phyloP scores from a whole-genome alignment of 192 early-diverging fungal genomes.

The Coemansia sp. region DNA sequence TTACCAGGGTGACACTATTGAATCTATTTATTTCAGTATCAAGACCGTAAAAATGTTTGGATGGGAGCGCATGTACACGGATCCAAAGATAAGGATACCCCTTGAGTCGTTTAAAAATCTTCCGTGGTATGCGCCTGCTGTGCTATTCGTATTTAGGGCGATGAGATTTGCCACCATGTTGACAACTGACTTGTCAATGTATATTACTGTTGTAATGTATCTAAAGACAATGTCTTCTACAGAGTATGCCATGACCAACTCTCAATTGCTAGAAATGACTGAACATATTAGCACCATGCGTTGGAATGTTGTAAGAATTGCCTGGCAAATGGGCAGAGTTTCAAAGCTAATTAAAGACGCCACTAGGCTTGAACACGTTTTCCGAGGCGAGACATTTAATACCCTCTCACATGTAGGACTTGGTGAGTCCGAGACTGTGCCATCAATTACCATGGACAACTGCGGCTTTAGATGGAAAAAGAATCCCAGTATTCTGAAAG shows the following conservation, averaged over 20 bases:
- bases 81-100: neutral
- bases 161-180: neutral
- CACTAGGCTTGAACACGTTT: neutral
- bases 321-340: too few species aligned
- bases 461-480: neutral
- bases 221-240: neutral
- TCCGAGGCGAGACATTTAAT: neutral
- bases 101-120: neutral
- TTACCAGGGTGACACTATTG: neutral
- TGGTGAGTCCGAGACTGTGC: neutral
- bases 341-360: too few species aligned
- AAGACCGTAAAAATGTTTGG: constrained; percentile 11
- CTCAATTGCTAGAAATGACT: constrained; percentile 1
- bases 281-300: neutral
- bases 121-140: neutral
- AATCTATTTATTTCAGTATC: neutral
- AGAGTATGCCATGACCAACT: neutral
- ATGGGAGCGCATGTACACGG: constrained; percentile 4
- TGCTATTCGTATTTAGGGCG: neutral
- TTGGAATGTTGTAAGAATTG: neutral
- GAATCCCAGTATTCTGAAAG: neutral
- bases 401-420: neutral
- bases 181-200: neutral
- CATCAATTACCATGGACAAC: neutral
- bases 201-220: neutral